phyloP scores from a whole-genome alignment of 2,329 filamentous ascomycete genomes.

The Diaporthe citriasiana region DNA sequence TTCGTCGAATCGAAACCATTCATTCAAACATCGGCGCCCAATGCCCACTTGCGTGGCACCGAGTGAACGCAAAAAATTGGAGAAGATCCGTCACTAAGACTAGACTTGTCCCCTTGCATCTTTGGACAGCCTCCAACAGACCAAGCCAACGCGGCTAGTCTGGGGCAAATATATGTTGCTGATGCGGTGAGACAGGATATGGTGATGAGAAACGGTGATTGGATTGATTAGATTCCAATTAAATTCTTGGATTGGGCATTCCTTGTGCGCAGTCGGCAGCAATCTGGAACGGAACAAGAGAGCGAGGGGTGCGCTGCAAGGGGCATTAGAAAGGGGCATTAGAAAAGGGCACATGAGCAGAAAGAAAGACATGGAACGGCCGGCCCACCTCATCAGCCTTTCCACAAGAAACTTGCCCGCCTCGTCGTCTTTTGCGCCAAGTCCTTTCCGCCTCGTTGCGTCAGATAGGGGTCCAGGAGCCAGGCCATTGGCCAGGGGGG shows the following conservation, averaged over 20 bases:
- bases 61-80: too few species aligned
- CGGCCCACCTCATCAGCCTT: constrained; percentile 26
- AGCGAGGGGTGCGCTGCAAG: too few species aligned
- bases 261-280: background rate
- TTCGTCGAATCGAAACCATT: too few species aligned
- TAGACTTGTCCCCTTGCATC: too few species aligned
- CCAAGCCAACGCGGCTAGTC: constrained; percentile 10
- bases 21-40: too few species aligned
- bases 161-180: constrained; percentile 4
- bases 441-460: constrained; percentile 21
- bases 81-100: too few species aligned
- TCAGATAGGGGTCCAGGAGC: background rate
- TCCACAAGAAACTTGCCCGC: constrained; percentile 14
- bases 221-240: constrained; percentile 10
- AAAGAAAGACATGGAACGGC: background rate
- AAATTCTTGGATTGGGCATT: background rate
- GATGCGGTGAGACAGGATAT: constrained; percentile 26
- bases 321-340: background rate
- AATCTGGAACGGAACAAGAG: constrained; percentile 10
- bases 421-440: background rate
- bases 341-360: constrained; percentile 17
- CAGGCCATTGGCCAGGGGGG: too few species aligned
- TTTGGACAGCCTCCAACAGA: too few species aligned
- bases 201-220: constrained; percentile 18
- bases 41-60: too few species aligned